Evolutionary conservation across 345 rosid genomes (phyloP).

Genomic region (Brassica carinata): DNA sequence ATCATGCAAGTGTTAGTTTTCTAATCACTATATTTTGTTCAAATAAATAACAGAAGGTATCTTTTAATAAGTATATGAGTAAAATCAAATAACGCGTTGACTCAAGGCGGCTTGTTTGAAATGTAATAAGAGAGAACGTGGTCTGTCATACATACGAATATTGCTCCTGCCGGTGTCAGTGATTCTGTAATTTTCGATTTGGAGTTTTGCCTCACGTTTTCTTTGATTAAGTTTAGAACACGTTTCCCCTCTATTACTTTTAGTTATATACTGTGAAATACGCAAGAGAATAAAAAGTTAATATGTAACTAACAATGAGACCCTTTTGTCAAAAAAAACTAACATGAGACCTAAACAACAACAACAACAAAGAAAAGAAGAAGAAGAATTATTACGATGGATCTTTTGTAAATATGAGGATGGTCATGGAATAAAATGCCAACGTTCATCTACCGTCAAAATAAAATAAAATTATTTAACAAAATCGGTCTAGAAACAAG

Average conservation of each 20-base stretch:
- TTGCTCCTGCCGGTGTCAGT: constrained; percentile 13
- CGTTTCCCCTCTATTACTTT: constrained; percentile 4
- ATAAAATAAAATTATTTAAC: background rate
- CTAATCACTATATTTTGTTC: background rate
- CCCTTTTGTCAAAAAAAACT: too few relatives aligned
- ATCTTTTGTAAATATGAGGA: constrained; percentile 3
- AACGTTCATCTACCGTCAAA: constrained; percentile 3
- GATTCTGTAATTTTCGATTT: constrained; percentile 23
- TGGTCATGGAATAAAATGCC: constrained; percentile 17
- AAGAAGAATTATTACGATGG: background rate
- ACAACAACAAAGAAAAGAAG: background rate
- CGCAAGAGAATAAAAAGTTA: background rate
- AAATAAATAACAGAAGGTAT: background rate
- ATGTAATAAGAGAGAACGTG: constrained; percentile 20
- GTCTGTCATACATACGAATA: constrained; percentile 28
- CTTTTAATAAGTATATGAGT: background rate
- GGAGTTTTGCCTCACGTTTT: constrained; percentile 30
- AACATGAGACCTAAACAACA: too few relatives aligned
- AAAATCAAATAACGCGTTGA: constrained; percentile 24
- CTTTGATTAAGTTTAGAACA: constrained; percentile 5
- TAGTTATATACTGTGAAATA: background rate
- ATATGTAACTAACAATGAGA: background rate
- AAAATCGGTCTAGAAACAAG: constrained; percentile 16
- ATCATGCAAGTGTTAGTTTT: background rate
- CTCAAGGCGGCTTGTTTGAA: constrained; percentile 30